phyloP scores from a whole-genome alignment of 202 grass and related monocot genomes.

The Hordeum pubiflorum region DNA sequence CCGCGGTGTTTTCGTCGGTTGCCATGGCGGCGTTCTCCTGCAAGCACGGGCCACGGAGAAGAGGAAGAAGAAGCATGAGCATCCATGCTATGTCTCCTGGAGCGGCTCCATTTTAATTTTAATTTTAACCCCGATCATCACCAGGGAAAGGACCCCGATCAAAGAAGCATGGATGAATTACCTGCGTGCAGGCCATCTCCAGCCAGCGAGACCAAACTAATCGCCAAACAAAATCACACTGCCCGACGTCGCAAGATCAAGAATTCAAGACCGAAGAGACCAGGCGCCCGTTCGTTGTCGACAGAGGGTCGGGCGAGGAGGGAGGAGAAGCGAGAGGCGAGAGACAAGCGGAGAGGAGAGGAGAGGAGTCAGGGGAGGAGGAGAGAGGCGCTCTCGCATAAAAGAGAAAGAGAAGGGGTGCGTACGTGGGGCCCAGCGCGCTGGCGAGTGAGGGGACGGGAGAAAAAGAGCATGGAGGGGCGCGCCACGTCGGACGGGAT shows the following conservation, averaged over 20 bases:
- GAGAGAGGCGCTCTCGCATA: neutral
- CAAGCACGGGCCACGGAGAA: neutral
- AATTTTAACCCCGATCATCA: too few species aligned
- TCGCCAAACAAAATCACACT: neutral
- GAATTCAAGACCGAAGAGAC: neutral
- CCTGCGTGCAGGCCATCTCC: slow-evolving; percentile 17
- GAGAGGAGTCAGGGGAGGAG: neutral
- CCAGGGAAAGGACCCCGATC: too few species aligned
- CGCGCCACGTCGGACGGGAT: slow-evolving; percentile 62
- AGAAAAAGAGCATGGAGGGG: slow-evolving; percentile 48
- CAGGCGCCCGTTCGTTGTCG: neutral
- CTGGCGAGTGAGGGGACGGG: slow-evolving; percentile 8
- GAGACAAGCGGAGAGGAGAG: neutral
- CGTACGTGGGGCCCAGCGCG: neutral
- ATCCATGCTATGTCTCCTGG: neutral
- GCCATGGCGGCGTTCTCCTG: slow-evolving; percentile 27
- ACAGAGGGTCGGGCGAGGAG: neutral
- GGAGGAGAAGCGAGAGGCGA: neutral
- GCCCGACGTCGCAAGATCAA: neutral
- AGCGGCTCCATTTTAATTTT: neutral
- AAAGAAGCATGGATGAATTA: neutral
- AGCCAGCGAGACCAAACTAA: neutral
- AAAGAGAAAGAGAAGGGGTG: neutral
- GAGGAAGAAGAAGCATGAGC: neutral
- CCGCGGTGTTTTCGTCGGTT: slow-evolving; percentile 4